Percentiles rank a stretch among this genome's conserved stretches.
These are phyloP conservation scores for Sophora flavescens DNA, from an alignment of 306 rosid genomes.

Conservation along the genomic window DNA sequence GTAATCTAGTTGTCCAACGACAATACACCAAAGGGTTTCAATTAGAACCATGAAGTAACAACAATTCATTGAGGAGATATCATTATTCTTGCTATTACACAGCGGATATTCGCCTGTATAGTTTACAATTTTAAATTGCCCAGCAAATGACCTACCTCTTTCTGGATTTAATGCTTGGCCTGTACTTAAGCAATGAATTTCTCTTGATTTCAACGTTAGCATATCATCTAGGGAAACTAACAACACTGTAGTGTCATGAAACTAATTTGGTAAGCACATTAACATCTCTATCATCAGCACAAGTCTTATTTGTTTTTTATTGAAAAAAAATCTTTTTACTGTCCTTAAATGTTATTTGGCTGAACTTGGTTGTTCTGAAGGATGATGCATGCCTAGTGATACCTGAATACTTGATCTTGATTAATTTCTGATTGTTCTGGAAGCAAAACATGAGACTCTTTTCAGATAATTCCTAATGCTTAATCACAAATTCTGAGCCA, in stretches of 20 bases:
- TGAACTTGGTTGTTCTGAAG: constrained; percentile 14
- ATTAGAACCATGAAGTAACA: constrained; percentile 6
- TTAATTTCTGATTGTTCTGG: constrained; percentile 14
- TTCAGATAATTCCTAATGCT: neutral
- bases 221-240: constrained; percentile 21
- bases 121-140: constrained; percentile 34
- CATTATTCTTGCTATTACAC: neutral
- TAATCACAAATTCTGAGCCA: constrained; percentile 42
- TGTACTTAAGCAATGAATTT: constrained; percentile 6
- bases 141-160: constrained; percentile 7
- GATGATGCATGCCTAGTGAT: constrained; percentile 9
- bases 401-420: neutral
- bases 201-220: constrained; percentile 8
- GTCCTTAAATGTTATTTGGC: constrained; percentile 7
- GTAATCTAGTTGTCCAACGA: constrained; percentile 11
- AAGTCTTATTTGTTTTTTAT: too few species aligned
- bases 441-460: neutral
- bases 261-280: constrained; percentile 17
- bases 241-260: neutral
- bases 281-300: constrained; percentile 4
- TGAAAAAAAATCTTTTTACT: too few species aligned
- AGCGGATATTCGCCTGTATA: neutral
- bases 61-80: neutral
- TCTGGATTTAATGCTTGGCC: constrained; percentile 25
- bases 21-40: neutral